Evolutionary conservation across 2,329 filamentous ascomycete genomes (phyloP).

Genomic region (Aureobasidium sp.): DNA sequence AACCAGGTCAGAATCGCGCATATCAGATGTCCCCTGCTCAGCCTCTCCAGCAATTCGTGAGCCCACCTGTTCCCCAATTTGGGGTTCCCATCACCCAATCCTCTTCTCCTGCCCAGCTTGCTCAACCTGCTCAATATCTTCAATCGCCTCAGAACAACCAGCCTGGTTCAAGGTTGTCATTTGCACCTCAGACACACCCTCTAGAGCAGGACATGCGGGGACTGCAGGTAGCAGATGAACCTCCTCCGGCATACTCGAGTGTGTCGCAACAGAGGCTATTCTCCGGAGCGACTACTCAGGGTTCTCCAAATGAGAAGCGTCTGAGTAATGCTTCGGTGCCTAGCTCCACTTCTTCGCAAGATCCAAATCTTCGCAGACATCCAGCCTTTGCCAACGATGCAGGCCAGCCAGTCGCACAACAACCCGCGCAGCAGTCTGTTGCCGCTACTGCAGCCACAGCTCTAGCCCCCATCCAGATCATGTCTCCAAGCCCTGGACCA

Average conservation of each 20-base stretch:
- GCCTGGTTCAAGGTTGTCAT: background rate
- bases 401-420: slow-evolving; percentile 32
- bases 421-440: slow-evolving; percentile 45
- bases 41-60: background rate
- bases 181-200: slow-evolving; percentile 31
- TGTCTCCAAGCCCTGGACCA: slow-evolving; percentile 28
- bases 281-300: slow-evolving; percentile 39
- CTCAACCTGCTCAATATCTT: background rate
- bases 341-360: slow-evolving; percentile 10
- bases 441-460: slow-evolving; percentile 37
- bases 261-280: slow-evolving; percentile 38
- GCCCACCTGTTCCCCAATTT: slow-evolving; percentile 34
- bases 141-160: slow-evolving; percentile 7
- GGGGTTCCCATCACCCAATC: background rate
- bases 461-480: slow-evolving; percentile 33
- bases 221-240: slow-evolving; percentile 72
- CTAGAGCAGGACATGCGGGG: slow-evolving; percentile 80
- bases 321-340: slow-evolving; percentile 33
- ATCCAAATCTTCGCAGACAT: slow-evolving; percentile 46
- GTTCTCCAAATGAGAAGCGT: slow-evolving; percentile 70
- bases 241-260: slow-evolving; percentile 91
- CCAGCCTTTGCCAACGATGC: slow-evolving; percentile 83
- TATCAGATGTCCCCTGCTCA: slow-evolving; percentile 9
- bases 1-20: slow-evolving; percentile 30
- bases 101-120: background rate